Evolutionary conservation across 2,329 filamentous ascomycete genomes (phyloP), one percentile per base, ranked within the genome.

Genomic region (Fonsecaea monophora): DNA sequence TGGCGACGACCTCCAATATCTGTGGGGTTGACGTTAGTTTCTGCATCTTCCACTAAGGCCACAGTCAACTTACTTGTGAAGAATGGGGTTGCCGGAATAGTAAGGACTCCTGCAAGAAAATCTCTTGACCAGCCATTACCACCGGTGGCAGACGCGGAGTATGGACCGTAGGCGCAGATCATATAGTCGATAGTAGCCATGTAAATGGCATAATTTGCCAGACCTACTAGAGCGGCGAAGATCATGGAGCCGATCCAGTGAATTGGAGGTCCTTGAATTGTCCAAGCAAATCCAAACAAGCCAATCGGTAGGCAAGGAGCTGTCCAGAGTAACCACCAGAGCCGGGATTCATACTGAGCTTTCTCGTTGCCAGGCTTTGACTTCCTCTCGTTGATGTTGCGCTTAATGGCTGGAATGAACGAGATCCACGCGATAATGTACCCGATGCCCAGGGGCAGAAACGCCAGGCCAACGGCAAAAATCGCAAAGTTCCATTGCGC

Each of bases 101-200:
- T 87, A n/a, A 88, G 79, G 13, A 89, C 78, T 74, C 88, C 88
- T 18, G 88, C 87, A 21, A 90, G 78, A 74, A 90, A 85, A 72
- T 90, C 88, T 68, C 88, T 82, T 32, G 87, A 83, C 76, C 88
- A 89, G 15, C 87, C 88, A 71, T 90, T 90, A 18, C 88, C 87
- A 53, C 88, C 88, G 0, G 87, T 89, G 0, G 88, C 88, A 0
- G 86, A 89, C 9, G 88, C 87, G 0, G 87, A 86, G 75, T 88
- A 90, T 0, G 85, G 84, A 0, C 87, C 88, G 72, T 90, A 90
- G 2, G 87, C 87, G 62, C 85, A 87, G 57, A 88, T 85, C 82
- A 87, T 86, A 75, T 87, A 87, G 72, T 87, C 85, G 70, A 90
- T 88, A 2, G 86, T 88, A 7, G 87, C 85, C 83, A 89, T 88